Conservation (phyloP, 2,329 filamentous ascomycete species). For the Epichloe amarillans region DNA sequence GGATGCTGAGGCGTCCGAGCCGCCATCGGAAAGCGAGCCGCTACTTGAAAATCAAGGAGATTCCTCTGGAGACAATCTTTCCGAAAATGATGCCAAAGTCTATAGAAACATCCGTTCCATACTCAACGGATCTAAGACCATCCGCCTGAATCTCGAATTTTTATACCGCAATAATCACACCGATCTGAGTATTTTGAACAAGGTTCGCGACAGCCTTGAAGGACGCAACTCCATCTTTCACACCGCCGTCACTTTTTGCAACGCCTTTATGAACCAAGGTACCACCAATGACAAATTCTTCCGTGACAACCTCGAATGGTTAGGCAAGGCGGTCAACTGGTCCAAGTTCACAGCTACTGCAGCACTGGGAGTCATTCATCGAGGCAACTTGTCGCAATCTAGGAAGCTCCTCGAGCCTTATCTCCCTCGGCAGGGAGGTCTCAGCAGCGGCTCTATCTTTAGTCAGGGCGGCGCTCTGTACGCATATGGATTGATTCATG, state of each 20-base stretch:
- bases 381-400: constrained; percentile 85
- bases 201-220: constrained; percentile 88
- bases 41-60: constrained; percentile 37
- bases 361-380: constrained; percentile 89
- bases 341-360: constrained; percentile 98
- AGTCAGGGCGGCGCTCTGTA: constrained; percentile 94
- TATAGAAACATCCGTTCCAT: constrained; percentile 53
- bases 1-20: constrained; percentile 30
- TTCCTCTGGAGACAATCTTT: constrained; percentile 39
- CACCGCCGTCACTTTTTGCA: constrained; percentile 91
- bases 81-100: constrained; percentile 40
- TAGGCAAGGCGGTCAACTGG: constrained; percentile 98
- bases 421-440: constrained; percentile 62
- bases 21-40: constrained; percentile 31
- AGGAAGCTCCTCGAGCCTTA: constrained; percentile 91
- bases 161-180: constrained; percentile 91
- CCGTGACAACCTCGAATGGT: constrained; percentile 92
- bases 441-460: constrained; percentile 75
- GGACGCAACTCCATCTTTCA: constrained; percentile 98
- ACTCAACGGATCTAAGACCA: constrained; percentile 82
- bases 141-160: constrained; percentile 91
- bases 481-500: constrained; percentile 89
- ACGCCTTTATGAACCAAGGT: constrained; percentile 98
- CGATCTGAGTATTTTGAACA: constrained; percentile 85
- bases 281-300: constrained; percentile 98